Base-by-base conservation (phyloP, 2,329 filamentous ascomycete species). In the Anthostomella pinea region DNA sequence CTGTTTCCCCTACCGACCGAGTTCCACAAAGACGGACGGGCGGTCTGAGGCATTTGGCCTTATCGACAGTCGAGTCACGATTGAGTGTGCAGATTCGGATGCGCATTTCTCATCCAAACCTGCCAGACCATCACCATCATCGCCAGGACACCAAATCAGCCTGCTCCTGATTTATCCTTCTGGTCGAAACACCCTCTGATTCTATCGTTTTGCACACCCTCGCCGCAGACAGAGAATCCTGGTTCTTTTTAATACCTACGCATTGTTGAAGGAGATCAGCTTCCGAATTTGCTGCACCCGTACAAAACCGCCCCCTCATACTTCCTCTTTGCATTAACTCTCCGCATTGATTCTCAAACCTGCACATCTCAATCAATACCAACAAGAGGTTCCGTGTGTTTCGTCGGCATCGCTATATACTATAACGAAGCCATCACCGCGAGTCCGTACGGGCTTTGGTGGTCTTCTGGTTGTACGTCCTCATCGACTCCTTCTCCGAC, bases 21-120 rank as follows among this genome's bases (percentile, higher is more conserved):
- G 35, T 39, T 38, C 17, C 36, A 38, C 36, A 17, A 32, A 22
- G 38, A 31, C 27, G 39, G 35, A 41, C 30, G 31, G 41, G 46
- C 45, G 41, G 47, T 49, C 46, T 53, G 54, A 55, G 54, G 53
- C 48, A 52, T 57, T 56, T 56, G 51, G 42, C 35, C 49, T 37
- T 35, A 46, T 52, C 45, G 36, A 32, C 48, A 36, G 38, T 43
- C 52, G 48, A 52, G 47, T 53, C 45, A 46, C 46, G 35, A 49
- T 46, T 42, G 44, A 45, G 43, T 43, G 30, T 45, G 33, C 41
- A 30, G 33, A 42, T 46, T 49, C 33, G 42, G 28, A 33, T 36
- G 30, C 48, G 48, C 45, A 42, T 42, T 38, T 48, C 39, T 47
- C 32, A 32, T 39, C 33, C 39, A 29, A 40, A 36, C 41, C 30